Conservation (phyloP, 495 filamentous ascomycete genomes). For the Penicillium coffeae region DNA sequence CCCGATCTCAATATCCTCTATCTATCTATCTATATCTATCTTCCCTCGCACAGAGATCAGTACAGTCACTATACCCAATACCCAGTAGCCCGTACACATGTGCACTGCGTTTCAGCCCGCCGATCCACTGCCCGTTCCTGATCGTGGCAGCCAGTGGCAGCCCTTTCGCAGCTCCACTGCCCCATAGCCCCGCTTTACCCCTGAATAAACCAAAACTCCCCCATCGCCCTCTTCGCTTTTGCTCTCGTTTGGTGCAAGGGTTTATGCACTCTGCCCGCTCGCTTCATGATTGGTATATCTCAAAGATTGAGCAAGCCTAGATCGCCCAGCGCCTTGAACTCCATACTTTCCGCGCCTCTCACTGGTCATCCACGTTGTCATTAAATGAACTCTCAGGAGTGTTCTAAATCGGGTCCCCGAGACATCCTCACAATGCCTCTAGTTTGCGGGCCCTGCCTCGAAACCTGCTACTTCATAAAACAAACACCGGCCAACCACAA, state of each 20-base stretch:
- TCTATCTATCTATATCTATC: too few relatives aligned
- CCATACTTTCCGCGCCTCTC: background rate
- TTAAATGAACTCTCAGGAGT: too few relatives aligned
- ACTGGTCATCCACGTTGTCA: too few relatives aligned
- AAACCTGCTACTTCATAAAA: too few relatives aligned
- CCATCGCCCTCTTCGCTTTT: background rate
- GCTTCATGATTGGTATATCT: background rate
- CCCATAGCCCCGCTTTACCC: slow-evolving; percentile 25
- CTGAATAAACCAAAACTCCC: slow-evolving; percentile 21
- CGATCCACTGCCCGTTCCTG: slow-evolving; percentile 27
- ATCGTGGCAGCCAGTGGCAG: slow-evolving; percentile 5
- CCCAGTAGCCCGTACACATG: slow-evolving; percentile 12
- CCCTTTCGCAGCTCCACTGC: slow-evolving; percentile 3
- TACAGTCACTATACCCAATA: too few relatives aligned
- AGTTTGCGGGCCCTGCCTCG: too few relatives aligned
- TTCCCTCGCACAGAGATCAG: too few relatives aligned
- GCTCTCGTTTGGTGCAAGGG: background rate
- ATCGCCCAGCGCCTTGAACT: too few relatives aligned
- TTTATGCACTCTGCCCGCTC: too few relatives aligned
- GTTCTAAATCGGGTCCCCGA: background rate
- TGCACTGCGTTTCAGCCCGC: slow-evolving; percentile 10
- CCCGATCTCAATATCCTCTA: too few relatives aligned
- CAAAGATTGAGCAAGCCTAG: background rate
- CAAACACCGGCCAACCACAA: too few relatives aligned
- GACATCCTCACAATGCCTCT: too few relatives aligned